Conservation (phyloP, 768 basidiomycete species). For the Atractiella rhizophila region DNA sequence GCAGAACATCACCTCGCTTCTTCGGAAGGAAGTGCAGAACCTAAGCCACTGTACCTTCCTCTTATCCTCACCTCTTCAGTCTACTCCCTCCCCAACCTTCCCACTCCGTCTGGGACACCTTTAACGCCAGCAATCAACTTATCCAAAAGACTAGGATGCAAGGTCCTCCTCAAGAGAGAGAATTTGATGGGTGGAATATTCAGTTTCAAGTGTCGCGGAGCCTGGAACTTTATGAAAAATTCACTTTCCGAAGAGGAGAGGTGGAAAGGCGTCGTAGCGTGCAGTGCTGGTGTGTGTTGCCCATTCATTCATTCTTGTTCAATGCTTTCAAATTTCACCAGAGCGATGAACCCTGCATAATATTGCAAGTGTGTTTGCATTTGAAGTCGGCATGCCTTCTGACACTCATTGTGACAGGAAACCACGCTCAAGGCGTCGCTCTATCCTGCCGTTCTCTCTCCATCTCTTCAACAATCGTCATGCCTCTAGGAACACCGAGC, state of each 20-base stretch:
- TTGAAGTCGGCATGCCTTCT: neutral
- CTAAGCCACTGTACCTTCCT: slow-evolving; percentile 65
- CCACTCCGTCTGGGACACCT: slow-evolving; percentile 31
- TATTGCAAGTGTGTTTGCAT: neutral
- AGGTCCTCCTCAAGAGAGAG: slow-evolving; percentile 90
- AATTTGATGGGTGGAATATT: slow-evolving; percentile 85
- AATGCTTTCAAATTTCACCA: neutral
- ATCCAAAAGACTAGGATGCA: slow-evolving; percentile 62
- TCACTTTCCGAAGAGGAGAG: slow-evolving; percentile 64
- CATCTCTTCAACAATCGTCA: slow-evolving; percentile 94
- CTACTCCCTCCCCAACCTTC: slow-evolving; percentile 18
- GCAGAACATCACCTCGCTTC: no score
- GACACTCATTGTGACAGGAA: slow-evolving; percentile 32
- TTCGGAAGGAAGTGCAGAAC: no score
- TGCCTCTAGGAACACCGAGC: slow-evolving; percentile 79
- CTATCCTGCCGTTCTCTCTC: slow-evolving; percentile 65
- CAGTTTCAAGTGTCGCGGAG: slow-evolving; percentile 94
- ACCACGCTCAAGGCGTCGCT: slow-evolving; percentile 96
- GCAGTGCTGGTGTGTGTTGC: slow-evolving; percentile 71
- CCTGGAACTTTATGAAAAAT: slow-evolving; percentile 93
- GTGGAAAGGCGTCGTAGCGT: slow-evolving; percentile 94
- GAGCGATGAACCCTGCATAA: neutral
- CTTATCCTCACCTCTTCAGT: slow-evolving; percentile 65
- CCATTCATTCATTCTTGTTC: neutral
- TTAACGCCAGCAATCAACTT: slow-evolving; percentile 65